phyloP scores from a whole-genome alignment of 805 yeast species.

The Sugiyamaella chiloensis region DNA sequence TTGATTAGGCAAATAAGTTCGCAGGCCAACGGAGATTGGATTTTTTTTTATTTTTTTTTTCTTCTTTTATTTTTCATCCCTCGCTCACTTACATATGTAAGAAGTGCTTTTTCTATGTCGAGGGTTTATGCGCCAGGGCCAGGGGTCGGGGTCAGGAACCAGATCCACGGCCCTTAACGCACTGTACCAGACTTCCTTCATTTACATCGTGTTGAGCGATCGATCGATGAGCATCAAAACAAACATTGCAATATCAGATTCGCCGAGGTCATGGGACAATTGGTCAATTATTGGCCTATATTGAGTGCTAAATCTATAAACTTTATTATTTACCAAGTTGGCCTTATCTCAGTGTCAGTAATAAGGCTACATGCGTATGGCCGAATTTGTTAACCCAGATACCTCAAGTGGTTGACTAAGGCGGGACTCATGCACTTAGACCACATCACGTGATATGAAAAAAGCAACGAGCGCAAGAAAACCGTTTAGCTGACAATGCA shows the following conservation, averaged over 20 bases:
- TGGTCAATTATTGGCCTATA: no score
- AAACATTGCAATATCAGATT: background rate
- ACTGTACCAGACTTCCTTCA: no score
- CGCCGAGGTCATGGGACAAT: no score
- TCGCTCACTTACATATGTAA: no score
- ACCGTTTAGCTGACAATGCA: no score
- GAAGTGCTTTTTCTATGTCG: background rate
- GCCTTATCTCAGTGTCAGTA: no score
- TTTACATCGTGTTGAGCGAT: background rate
- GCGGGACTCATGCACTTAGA: background rate
- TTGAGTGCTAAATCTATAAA: no score
- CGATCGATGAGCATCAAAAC: constrained; percentile 4
- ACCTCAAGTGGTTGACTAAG: background rate
- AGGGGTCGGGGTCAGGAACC: background rate
- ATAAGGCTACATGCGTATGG: background rate
- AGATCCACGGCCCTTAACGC: no score
- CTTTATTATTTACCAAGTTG: no score
- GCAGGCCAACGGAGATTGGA: background rate
- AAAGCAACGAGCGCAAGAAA: background rate
- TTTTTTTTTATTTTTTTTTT: background rate
- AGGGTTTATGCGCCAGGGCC: no score
- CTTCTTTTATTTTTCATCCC: no score
- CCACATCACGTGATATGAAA: background rate
- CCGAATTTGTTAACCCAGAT: background rate
- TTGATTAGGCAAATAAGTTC: background rate